Evolutionary conservation across 169 alveolate species (phyloP).

Genomic region (Cryptosporidium tyzzeri): DNA sequence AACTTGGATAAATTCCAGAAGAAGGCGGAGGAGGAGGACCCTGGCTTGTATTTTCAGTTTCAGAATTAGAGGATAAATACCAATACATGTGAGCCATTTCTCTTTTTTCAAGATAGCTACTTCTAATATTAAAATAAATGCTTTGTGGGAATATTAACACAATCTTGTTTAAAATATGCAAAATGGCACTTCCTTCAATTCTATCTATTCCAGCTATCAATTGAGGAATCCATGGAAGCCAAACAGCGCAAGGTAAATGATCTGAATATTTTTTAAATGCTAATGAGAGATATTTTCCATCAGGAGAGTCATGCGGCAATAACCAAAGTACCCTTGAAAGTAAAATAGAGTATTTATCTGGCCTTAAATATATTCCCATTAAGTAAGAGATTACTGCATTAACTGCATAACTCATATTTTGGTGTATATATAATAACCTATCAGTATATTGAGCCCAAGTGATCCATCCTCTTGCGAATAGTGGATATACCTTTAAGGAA

Average conservation of each 20-base stretch:
- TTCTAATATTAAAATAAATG: conserved; percentile 79
- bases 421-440: conserved; percentile 76
- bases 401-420: conserved; percentile 79
- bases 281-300: conserved; percentile 75
- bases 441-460: conserved; percentile 82
- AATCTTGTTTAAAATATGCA: conserved; percentile 79
- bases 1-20: conserved; percentile 61
- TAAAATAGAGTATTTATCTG: conserved; percentile 77
- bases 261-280: conserved; percentile 82
- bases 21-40: conserved; percentile 70
- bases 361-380: conserved; percentile 81
- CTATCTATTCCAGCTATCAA: conserved; percentile 78
- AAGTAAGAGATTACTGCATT: conserved; percentile 82
- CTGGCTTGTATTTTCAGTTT: background rate
- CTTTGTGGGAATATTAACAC: conserved; percentile 80
- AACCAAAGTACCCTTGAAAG: conserved; percentile 81
- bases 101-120: conserved; percentile 81
- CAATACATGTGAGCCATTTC: conserved; percentile 68
- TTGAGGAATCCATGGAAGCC: conserved; percentile 85
- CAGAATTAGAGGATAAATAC: conserved; percentile 38
- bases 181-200: conserved; percentile 77
- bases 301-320: conserved; percentile 78
- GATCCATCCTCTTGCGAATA: conserved; percentile 82
- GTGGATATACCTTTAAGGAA: conserved; percentile 82
- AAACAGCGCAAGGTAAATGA: conserved; percentile 79